Percentiles rank a stretch among this genome's conserved stretches.
These are phyloP conservation scores for Chenopodium berlandieri DNA, from an alignment of 148 eudicot species.

Conservation along the genomic window DNA sequence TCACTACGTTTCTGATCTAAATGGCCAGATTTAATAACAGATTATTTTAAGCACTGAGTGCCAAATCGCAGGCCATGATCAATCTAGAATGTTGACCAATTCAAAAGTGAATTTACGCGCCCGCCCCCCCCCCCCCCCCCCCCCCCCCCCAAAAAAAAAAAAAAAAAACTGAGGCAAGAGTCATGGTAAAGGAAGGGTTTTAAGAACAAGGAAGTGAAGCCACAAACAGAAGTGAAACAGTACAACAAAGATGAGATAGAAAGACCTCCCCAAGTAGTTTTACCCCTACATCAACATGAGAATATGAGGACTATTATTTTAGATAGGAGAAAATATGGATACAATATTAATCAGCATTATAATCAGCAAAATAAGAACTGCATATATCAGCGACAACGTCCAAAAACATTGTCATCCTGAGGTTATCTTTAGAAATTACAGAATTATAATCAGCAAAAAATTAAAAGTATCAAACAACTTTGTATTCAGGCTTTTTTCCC, in stretches of 20 bases:
- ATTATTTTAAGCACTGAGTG: background rate
- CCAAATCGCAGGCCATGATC: background rate
- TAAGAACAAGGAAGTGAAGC: background rate
- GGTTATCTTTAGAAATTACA: background rate
- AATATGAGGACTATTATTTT: background rate
- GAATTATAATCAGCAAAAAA: background rate
- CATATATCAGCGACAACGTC: background rate
- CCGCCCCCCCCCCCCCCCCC: no score
- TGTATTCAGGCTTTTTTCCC: background rate
- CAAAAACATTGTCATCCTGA: background rate
- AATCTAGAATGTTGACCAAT: constrained; percentile 1
- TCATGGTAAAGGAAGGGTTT: background rate
- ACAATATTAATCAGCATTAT: background rate
- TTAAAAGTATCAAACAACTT: background rate
- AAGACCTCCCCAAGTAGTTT: background rate
- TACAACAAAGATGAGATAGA: background rate
- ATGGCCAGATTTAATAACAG: background rate
- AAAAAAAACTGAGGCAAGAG: background rate
- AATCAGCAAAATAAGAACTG: no score
- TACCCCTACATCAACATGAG: background rate
- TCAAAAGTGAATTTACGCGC: background rate
- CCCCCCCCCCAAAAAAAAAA: no score
- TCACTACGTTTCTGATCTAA: background rate
- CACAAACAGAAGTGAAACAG: background rate
- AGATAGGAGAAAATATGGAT: background rate